phyloP scores from a whole-genome alignment of 805 yeast genomes.

The Starmerella khaoyaiensis region DNA sequence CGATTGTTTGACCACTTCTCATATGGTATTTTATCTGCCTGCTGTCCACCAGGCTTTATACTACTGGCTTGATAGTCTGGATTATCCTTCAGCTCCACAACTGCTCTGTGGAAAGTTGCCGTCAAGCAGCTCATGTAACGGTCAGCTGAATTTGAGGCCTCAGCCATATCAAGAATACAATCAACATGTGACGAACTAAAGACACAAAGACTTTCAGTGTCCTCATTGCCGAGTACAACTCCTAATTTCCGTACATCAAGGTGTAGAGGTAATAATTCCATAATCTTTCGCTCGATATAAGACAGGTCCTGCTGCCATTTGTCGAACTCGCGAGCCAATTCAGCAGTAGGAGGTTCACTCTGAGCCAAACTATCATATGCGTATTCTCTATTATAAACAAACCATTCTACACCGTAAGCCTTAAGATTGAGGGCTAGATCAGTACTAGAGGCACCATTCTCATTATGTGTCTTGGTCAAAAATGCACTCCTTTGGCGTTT shows the following conservation, averaged over 20 bases:
- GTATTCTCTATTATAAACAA: conserved; percentile 62
- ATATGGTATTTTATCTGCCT: not conserved
- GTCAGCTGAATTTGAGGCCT: conserved; percentile 43
- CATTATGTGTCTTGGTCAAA: not conserved
- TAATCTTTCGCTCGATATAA: conserved; percentile 15
- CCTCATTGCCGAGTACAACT: conserved; percentile 62
- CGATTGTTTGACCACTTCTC: not conserved
- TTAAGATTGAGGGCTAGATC: conserved; percentile 31
- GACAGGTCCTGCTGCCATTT: conserved; percentile 9
- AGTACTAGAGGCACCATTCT: not conserved
- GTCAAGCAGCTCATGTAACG: conserved; percentile 37
- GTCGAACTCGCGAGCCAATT: conserved; percentile 8
- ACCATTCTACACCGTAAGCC: conserved; percentile 69
- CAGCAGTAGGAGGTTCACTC: conserved; percentile 9
- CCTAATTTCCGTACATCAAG: conserved; percentile 53
- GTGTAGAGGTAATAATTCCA: conserved; percentile 45
- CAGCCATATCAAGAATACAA: conserved; percentile 46
- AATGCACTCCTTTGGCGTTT: conserved; percentile 25
- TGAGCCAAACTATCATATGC: conserved; percentile 45
- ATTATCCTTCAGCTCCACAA: conserved; percentile 55
- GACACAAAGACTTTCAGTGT: conserved; percentile 61
- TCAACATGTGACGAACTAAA: conserved; percentile 42
- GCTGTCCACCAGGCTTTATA: conserved; percentile 5
- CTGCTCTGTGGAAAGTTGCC: conserved; percentile 39
- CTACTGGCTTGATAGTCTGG: conserved; percentile 35